Percentiles rank a stretch among this genome's conserved stretches.
phyloP scores from a whole-genome alignment of 768 basidiomycete species.

The Termitomyces sp. region DNA sequence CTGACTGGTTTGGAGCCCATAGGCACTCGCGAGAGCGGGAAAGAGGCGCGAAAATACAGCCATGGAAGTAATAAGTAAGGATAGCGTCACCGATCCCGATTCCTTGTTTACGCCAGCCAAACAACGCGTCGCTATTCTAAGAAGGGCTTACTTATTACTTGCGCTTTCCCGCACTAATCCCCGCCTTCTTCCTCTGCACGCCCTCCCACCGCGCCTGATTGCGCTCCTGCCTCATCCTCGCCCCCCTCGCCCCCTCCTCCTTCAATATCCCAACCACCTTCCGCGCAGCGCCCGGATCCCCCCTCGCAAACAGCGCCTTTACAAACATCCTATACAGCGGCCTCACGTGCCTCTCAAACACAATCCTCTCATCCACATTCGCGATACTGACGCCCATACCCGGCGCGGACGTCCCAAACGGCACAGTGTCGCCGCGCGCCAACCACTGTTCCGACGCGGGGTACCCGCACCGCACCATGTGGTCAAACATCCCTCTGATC shows the following conservation, averaged over 20 bases:
- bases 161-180: not conserved
- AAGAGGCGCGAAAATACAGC: slow-evolving; percentile 48
- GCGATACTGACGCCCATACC: slow-evolving; percentile 24
- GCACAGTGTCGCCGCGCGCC: slow-evolving; percentile 24
- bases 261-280: slow-evolving; percentile 52
- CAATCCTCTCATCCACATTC: slow-evolving; percentile 35
- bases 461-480: slow-evolving; percentile 55
- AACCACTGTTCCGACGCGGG: slow-evolving; percentile 31
- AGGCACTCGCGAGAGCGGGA: slow-evolving; percentile 42
- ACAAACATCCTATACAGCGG: slow-evolving; percentile 75
- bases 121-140: not conserved
- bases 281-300: slow-evolving; percentile 47
- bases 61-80: slow-evolving; percentile 18
- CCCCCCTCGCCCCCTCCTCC: slow-evolving; percentile 27
- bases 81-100: not conserved
- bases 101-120: not conserved
- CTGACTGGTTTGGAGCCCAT: slow-evolving; percentile 44
- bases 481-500: slow-evolving; percentile 58
- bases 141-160: not conserved
- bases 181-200: slow-evolving; percentile 22
- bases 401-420: slow-evolving; percentile 36
- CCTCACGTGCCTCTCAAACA: slow-evolving; percentile 52
- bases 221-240: slow-evolving; percentile 25
- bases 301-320: slow-evolving; percentile 50
- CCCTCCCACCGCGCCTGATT: slow-evolving; percentile 26